A percentile compares a stretch with the other conserved stretches of the same genome.
Evolutionary conservation across 2,329 filamentous ascomycete genomes (phyloP).

Genomic region (Arthrobotrys sphaeroides): DNA sequence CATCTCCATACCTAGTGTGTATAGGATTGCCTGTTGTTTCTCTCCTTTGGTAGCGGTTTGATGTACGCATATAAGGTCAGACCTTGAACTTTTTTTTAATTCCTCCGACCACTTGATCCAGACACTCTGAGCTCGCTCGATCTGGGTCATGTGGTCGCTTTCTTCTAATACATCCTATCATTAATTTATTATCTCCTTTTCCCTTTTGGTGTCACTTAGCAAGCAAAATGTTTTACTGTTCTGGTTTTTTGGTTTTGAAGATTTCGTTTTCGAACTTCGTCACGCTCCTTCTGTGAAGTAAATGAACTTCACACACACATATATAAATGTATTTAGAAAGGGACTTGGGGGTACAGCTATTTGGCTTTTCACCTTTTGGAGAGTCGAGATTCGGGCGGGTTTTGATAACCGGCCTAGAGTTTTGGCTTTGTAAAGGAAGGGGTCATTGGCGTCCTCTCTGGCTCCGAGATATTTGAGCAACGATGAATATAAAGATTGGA

Average conservation of each 20-base stretch:
- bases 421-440: background rate
- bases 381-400: background rate
- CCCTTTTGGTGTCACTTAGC: slow-evolving; percentile 36
- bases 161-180: slow-evolving; percentile 48
- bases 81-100: slow-evolving; percentile 26
- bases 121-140: slow-evolving; percentile 35
- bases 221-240: slow-evolving; percentile 31
- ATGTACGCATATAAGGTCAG: slow-evolving; percentile 24
- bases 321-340: slow-evolving; percentile 39
- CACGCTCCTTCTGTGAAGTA: slow-evolving; percentile 31
- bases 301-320: slow-evolving; percentile 10
- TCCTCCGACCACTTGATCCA: background rate
- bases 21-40: slow-evolving; percentile 26
- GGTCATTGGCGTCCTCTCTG: background rate
- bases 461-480: background rate
- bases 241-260: slow-evolving; percentile 1
- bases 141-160: background rate
- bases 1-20: slow-evolving; percentile 31
- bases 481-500: slow-evolving; percentile 24
- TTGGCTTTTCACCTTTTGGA: background rate
- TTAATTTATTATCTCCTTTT: slow-evolving; percentile 42
- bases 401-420: background rate
- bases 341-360: background rate
- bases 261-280: background rate
- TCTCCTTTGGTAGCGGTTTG: slow-evolving; percentile 11